These are phyloP conservation scores for Tetracladium marchalianum DNA, from an alignment of 495 filamentous ascomycete species.

Conservation along the genomic window DNA sequence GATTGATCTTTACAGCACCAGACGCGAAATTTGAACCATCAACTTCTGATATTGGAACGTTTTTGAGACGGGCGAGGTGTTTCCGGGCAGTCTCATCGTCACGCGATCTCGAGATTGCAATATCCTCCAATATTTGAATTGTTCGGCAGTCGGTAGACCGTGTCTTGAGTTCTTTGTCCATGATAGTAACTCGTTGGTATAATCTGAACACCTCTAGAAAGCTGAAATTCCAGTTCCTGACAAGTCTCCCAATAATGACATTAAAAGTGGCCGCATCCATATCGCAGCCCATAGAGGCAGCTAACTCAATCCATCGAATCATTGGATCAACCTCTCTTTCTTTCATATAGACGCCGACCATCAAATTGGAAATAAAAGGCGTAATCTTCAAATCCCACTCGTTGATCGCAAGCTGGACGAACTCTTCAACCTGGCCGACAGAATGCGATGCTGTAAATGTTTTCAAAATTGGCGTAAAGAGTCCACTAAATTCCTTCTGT, in stretches of 20 bases:
- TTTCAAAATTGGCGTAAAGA: conserved; percentile 35
- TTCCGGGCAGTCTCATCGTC: conserved; percentile 13
- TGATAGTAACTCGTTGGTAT: conserved; percentile 21
- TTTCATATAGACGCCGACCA: conserved; percentile 34
- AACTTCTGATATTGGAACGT: conserved; percentile 20
- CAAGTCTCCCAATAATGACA: conserved; percentile 29
- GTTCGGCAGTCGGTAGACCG: no score
- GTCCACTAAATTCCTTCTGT: conserved; percentile 13
- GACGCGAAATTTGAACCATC: conserved; percentile 28
- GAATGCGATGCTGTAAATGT: conserved; percentile 29
- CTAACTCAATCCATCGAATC: conserved; percentile 18
- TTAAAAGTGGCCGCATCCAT: conserved; percentile 30
- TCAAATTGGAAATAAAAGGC: conserved; percentile 28
- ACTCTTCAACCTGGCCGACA: conserved; percentile 30
- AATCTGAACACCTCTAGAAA: conserved; percentile 28
- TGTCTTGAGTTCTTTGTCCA: conserved; percentile 8
- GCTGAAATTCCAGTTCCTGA: conserved; percentile 25
- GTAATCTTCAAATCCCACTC: conserved; percentile 25
- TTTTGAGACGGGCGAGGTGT: conserved; percentile 14
- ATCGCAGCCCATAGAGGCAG: conserved; percentile 18
- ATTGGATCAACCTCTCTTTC: conserved; percentile 27
- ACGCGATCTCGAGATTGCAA: background rate
- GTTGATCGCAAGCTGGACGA: conserved; percentile 26
- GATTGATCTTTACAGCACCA: conserved; percentile 16
- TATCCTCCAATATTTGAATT: background rate